A percentile compares a stretch with the other conserved stretches of the same genome.
Evolutionary conservation across 352 stramenopile species (phyloP).

Genomic region (Sclerospora graminicola): DNA sequence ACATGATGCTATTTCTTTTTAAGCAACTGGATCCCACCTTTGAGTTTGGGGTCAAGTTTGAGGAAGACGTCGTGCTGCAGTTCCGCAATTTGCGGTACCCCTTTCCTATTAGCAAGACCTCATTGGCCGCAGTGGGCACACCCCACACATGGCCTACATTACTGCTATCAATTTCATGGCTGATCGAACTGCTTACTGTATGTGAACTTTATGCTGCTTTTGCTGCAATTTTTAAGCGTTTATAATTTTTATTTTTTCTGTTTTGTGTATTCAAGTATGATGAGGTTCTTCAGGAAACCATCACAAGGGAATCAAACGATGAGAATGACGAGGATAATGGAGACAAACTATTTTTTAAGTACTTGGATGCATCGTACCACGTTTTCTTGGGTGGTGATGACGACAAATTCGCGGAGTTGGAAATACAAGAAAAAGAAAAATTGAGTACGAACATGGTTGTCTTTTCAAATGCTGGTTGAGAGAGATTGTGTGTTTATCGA

Average conservation of each 20-base stretch:
- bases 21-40: constrained; percentile 89
- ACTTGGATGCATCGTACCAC: constrained; percentile 87
- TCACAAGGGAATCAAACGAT: constrained; percentile 30
- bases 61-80: constrained; percentile 61
- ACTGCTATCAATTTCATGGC: constrained; percentile 93
- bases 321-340: constrained; percentile 64
- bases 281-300: constrained; percentile 50
- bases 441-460: constrained; percentile 18
- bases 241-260: constrained; percentile 2
- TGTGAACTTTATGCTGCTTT: constrained; percentile 7
- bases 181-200: constrained; percentile 91
- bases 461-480: not conserved
- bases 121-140: constrained; percentile 88
- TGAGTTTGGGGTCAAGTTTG: constrained; percentile 60
- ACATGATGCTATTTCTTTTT: constrained; percentile 97
- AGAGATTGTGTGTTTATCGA: constrained; percentile 5
- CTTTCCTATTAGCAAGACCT: constrained; percentile 94
- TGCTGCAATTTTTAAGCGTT: constrained; percentile 2
- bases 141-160: constrained; percentile 94
- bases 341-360: constrained; percentile 92
- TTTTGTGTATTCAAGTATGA: constrained; percentile 55
- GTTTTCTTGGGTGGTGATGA: constrained; percentile 93
- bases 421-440: constrained; percentile 61
- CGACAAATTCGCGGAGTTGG: constrained; percentile 78
- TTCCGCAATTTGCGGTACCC: constrained; percentile 88